Evolutionary conservation across 768 basidiomycete species (phyloP), one percentile per base, ranked within the genome.

Genomic region (Agaricus blazei): DNA sequence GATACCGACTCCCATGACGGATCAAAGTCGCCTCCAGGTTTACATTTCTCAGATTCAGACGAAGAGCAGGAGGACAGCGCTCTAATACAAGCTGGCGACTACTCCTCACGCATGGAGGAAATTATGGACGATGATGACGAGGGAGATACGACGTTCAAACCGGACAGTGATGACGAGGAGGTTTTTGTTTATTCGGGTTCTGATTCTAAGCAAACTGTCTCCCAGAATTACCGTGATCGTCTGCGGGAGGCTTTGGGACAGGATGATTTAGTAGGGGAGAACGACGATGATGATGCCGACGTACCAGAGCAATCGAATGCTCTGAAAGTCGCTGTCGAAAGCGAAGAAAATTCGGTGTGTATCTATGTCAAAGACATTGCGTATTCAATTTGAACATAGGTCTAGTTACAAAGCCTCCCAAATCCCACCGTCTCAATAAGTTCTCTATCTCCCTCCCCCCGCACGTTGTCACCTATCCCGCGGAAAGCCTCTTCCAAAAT

Each of bases 241-340:
- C 69, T 94, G 49, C 77, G 83, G 44, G 88, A 90, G 48, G 84
- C 88, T 24, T 75, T 93, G 37, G 90, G 84, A 15, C 72, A 77
- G 31, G 87, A 88, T 9, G 75, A 80, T 52, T 28, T 47, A 34
- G 34, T 34, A 11, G 34, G 3, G 34, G 34, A 34, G 34, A 3
- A 34, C 34, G 26, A 54, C 52, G 29, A 34, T 34, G 76, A 73
- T 38, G 77, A 78, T 40, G 78, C 82, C 49, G 70, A 72, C 12
- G 60, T 54, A 28, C 64, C 67, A 7, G 80, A 79, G 62, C 75
- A 75, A 50, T 79, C 79, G 63, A 75, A 75, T 50, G 79, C 79
- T 56, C 69, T 60, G 24, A 75, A 78, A 23, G 68, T 82, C 34
- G 57, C 77, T 26, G 29, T 47, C 23, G 67, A 66, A 24, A 60